Evolutionary conservation across 345 rosid species (phyloP), one percentile per base, ranked within the genome.

Genomic region (Citrus glauca): DNA sequence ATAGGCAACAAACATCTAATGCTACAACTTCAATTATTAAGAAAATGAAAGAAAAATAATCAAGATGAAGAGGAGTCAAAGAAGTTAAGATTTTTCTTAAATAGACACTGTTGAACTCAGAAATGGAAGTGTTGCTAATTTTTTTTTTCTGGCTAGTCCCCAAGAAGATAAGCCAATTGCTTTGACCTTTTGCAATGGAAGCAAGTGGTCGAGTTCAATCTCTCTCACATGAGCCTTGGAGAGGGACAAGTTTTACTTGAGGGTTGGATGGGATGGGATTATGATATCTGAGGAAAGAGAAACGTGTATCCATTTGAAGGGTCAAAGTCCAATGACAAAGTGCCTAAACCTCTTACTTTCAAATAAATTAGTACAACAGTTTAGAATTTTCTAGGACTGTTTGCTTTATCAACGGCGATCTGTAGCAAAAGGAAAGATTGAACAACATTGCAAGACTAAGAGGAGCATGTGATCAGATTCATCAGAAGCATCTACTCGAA

Each of bases 1-100:
- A 71, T 72, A 57, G 79, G 75, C 28, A 77, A 50, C 40, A 61
- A 16, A 69, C 72, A 35, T 37, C 35, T 59, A 65, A 24, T 56
- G 59, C 66, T 75, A 20, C 68, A 75, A 48, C 35, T 61, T 53
- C 60, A 74, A 3, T 22, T 30, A 11, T 73, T 38, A 42, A 69
- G 72, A 57, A 50, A 63, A 24, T 16, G 32, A 67, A 30, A 67
- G 53, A 66, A 9, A 40, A 59, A 69, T 0, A 59, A 59, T 71
- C 32, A 40, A 38, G 25, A 61, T n/a, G 27, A 35, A 35, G 9
- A 27, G 11, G 10, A 68, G 22, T 69, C 33, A 60, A 33, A 30
- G 37, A 57, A 33, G 17, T 11, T 10, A 24, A 57, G 2, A 30
- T 19, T 53, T n/a, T 72, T 33, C 13, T 56, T 56, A 62, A 32